Conservation (phyloP, 2,329 filamentous ascomycete genomes). For the Chaetomium olivaceum region DNA sequence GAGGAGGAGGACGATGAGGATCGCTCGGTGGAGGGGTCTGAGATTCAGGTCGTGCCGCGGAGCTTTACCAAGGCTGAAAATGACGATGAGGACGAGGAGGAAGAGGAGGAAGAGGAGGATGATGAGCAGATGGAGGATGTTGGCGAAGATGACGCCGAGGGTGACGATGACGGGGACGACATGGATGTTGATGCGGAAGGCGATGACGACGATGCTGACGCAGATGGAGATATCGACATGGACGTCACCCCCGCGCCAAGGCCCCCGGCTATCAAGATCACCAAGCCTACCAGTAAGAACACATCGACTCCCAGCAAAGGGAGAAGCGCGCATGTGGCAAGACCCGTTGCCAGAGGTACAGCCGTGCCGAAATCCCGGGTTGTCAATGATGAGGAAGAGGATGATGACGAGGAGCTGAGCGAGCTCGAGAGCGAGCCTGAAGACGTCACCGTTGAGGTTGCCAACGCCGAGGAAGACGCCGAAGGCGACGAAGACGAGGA, state of each 20-base stretch:
- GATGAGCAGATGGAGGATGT: conserved; percentile 26
- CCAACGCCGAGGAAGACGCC: conserved; percentile 41
- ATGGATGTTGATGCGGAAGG: conserved; percentile 37
- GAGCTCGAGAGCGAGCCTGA: conserved; percentile 56
- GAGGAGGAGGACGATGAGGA: conserved; percentile 45
- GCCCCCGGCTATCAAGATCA: conserved; percentile 52
- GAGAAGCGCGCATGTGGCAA: conserved; percentile 33
- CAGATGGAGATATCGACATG: conserved; percentile 51
- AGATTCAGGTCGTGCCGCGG: conserved; percentile 33
- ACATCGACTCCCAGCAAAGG: conserved; percentile 38
- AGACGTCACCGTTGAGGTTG: conserved; percentile 45
- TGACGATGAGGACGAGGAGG: conserved; percentile 45
- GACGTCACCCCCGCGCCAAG: conserved; percentile 41
- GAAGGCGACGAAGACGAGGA: conserved; percentile 40
- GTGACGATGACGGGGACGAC: conserved; percentile 30
- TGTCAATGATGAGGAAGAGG: conserved; percentile 41
- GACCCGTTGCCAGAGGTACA: conserved; percentile 20
- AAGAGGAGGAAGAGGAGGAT: conserved; percentile 37
- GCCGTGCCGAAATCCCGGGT: conserved; percentile 27
- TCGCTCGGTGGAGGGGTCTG: conserved; percentile 32
- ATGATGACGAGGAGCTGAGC: conserved; percentile 58
- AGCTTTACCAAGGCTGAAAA: conserved; percentile 36
- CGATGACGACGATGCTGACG: conserved; percentile 37
- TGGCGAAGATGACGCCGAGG: conserved; percentile 34
- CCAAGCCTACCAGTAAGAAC: conserved; percentile 43